Conservation (phyloP, 2,329 filamentous ascomycete species). For the Lachnellula hyalina region DNA sequence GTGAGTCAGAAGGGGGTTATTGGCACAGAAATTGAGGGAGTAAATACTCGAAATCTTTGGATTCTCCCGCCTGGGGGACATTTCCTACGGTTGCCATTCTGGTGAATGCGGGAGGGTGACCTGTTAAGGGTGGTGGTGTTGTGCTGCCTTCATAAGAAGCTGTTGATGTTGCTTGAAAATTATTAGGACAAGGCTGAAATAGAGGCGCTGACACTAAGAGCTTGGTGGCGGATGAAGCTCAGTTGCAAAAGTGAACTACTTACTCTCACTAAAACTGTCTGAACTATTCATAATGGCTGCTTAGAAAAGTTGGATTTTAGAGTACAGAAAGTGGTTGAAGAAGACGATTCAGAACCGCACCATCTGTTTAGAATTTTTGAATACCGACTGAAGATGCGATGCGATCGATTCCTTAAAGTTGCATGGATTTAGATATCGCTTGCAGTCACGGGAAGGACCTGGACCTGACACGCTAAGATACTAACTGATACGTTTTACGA, state of each 20-base stretch:
- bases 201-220: slow-evolving; percentile 2
- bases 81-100: slow-evolving; percentile 29
- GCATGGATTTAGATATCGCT: no score
- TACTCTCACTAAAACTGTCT: slow-evolving; percentile 9
- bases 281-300: slow-evolving; percentile 3
- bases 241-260: background rate
- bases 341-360: background rate
- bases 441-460: no score
- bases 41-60: slow-evolving; percentile 27
- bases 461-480: background rate
- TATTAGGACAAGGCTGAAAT: slow-evolving; percentile 14
- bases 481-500: background rate
- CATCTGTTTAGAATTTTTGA: no score
- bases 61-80: slow-evolving; percentile 16
- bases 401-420: no score
- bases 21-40: background rate
- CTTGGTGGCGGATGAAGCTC: background rate
- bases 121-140: slow-evolving; percentile 26
- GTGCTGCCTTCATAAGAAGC: slow-evolving; percentile 26
- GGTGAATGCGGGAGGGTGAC: slow-evolving; percentile 24
- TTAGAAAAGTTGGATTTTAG: background rate
- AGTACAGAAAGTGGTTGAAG: background rate
- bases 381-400: no score
- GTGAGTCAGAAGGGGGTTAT: slow-evolving; percentile 24
- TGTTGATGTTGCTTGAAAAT: slow-evolving; percentile 9